phyloP scores from a whole-genome alignment of 768 basidiomycete species.

The Nevesoporus exiguus region DNA sequence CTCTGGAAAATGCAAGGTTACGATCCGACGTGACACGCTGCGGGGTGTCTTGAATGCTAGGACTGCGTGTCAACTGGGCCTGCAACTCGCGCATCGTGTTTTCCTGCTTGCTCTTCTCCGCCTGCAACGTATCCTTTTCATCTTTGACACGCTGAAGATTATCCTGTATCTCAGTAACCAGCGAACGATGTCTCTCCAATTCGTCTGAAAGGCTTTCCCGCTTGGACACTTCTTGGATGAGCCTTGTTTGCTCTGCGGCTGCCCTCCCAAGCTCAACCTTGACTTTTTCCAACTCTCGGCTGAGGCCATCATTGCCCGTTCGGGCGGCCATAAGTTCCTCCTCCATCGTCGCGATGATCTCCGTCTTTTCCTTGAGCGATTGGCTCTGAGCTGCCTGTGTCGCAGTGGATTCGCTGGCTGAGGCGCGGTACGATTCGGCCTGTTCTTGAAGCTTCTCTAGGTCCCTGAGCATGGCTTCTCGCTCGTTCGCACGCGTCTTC shows the following conservation, averaged over 20 bases:
- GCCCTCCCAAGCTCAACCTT: constrained; percentile 58
- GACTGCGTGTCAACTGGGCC: constrained; percentile 60
- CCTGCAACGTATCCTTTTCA: constrained; percentile 73
- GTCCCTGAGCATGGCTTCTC: constrained; percentile 39
- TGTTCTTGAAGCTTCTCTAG: constrained; percentile 48
- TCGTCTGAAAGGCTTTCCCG: constrained; percentile 72
- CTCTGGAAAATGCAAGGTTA: constrained; percentile 51
- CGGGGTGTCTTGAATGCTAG: constrained; percentile 35
- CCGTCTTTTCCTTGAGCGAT: constrained; percentile 49
- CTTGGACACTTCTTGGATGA: constrained; percentile 70
- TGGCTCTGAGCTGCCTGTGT: constrained; percentile 44
- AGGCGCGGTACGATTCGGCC: constrained; percentile 48
- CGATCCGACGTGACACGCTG: constrained; percentile 56
- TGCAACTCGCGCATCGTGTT: constrained; percentile 73
- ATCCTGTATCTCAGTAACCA: constrained; percentile 74
- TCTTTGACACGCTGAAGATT: constrained; percentile 76
- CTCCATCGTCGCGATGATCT: constrained; percentile 45
- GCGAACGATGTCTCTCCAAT: constrained; percentile 72
- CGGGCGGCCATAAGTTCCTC: constrained; percentile 43
- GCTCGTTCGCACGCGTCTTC: constrained; percentile 20
- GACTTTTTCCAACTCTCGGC: constrained; percentile 42
- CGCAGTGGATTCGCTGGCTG: constrained; percentile 39
- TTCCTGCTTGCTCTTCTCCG: constrained; percentile 70
- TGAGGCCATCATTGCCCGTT: constrained; percentile 43
- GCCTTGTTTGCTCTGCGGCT: constrained; percentile 54